phyloP scores from a whole-genome alignment of 2,329 filamentous ascomycete genomes.

The Trichoderma asperellum region DNA sequence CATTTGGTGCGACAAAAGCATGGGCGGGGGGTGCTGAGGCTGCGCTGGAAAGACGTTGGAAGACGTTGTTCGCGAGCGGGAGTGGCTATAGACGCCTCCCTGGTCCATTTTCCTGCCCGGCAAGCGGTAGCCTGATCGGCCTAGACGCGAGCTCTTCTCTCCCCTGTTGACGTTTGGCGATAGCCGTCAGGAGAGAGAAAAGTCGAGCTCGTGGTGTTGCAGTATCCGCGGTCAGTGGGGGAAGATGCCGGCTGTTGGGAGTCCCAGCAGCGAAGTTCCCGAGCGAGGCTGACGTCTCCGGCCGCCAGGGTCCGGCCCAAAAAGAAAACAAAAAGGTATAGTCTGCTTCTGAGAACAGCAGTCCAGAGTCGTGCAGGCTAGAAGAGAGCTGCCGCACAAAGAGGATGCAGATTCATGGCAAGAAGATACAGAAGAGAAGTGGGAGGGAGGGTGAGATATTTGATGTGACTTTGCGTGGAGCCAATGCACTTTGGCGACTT shows the following conservation, averaged over 20 bases:
- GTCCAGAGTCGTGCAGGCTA: background rate
- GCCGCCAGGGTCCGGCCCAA: background rate
- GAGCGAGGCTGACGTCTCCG: background rate
- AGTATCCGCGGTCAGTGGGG: slow-evolving; percentile 6
- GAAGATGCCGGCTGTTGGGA: background rate
- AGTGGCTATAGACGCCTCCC: slow-evolving; percentile 53
- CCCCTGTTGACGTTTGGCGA: background rate
- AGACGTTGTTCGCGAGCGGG: slow-evolving; percentile 59
- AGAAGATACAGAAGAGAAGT: slow-evolving; percentile 11
- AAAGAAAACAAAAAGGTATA: background rate
- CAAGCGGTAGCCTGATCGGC: background rate
- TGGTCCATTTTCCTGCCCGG: slow-evolving; percentile 37
- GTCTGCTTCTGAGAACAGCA: background rate
- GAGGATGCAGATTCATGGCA: background rate
- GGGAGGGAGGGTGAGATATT: slow-evolving; percentile 25
- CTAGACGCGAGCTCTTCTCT: background rate
- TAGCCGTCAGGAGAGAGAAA: slow-evolving; percentile 4
- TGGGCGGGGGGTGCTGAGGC: slow-evolving; percentile 37
- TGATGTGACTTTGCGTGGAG: slow-evolving; percentile 25
- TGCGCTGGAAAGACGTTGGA: slow-evolving; percentile 56
- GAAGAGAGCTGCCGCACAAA: slow-evolving; percentile 2
- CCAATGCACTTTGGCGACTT: slow-evolving; percentile 7
- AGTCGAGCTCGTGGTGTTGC: background rate
- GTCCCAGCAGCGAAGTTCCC: slow-evolving; percentile 5
- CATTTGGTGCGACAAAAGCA: slow-evolving; percentile 30